A percentile compares a stretch with the other conserved stretches of the same genome.
Conservation (phyloP, 192 early-diverging fungal genomes). For the Glomus cerebriforme region DNA sequence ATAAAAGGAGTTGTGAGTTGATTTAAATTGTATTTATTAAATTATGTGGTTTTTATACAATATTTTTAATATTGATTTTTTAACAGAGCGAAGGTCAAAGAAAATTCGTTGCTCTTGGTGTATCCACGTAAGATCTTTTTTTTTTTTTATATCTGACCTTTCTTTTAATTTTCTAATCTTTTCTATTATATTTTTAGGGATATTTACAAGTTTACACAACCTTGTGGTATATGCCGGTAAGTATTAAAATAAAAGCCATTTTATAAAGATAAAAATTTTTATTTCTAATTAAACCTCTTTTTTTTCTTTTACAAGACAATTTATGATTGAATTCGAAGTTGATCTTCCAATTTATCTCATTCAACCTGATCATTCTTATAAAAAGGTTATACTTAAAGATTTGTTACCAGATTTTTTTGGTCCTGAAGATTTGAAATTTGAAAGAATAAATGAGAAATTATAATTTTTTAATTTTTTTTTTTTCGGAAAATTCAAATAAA, state of each 20-base stretch:
- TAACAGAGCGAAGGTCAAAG: conserved; percentile 66
- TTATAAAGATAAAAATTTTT: not conserved
- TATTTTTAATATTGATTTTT: not conserved
- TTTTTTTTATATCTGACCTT: no score
- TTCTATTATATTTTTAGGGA: not conserved
- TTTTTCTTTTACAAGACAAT: not conserved
- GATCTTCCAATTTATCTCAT: not conserved
- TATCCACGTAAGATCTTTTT: conserved; percentile 61
- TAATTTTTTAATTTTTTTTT: no score
- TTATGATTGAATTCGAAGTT: conserved; percentile 3
- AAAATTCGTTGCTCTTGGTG: conserved; percentile 74
- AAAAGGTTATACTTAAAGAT: not conserved
- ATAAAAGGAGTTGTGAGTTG: conserved; percentile 80
- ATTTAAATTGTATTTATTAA: not conserved
- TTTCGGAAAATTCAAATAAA: no score
- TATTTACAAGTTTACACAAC: not conserved
- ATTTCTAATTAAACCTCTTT: not conserved
- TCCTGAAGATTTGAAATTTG: no score
- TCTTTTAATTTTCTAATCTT: not conserved
- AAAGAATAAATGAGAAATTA: no score
- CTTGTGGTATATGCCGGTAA: conserved; percentile 20
- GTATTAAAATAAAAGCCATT: not conserved
- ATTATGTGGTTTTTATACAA: not conserved
- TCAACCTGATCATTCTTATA: not conserved
- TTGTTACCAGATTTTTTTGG: not conserved